phyloP scores from a whole-genome alignment of 75 land plant species.

The Gnetum montanum region DNA sequence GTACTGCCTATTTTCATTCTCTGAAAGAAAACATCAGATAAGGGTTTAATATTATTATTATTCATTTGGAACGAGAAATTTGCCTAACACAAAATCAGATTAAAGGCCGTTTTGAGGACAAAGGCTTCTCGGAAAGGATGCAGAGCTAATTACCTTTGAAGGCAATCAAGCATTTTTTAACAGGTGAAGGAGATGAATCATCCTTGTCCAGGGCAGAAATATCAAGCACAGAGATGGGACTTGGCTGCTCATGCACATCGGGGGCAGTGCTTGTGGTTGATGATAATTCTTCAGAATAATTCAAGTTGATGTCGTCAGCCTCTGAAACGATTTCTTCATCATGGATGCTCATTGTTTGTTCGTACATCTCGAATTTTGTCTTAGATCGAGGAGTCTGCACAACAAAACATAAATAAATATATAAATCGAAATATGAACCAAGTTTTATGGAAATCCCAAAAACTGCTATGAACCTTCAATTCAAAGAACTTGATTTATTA shows the following conservation, averaged over 20 bases:
- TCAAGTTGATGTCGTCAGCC: conserved; percentile 1
- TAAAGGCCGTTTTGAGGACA: neutral
- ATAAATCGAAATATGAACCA: no score
- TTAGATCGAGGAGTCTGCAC: neutral
- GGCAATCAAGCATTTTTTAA: conserved; percentile 16
- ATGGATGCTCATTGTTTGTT: neutral
- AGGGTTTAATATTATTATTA: no score
- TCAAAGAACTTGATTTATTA: no score
- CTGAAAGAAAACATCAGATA: neutral
- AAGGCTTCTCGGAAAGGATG: neutral
- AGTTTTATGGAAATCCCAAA: no score
- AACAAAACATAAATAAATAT: neutral
- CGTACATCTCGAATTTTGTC: neutral
- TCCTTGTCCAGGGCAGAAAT: conserved; percentile 37
- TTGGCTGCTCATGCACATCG: conserved; percentile 47
- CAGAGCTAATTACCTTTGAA: conserved; percentile 30
- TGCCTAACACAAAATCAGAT: no score
- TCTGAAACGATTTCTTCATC: neutral
- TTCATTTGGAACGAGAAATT: no score
- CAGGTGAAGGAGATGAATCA: conserved; percentile 35
- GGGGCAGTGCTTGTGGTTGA: neutral
- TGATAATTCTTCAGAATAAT: conserved; percentile 2
- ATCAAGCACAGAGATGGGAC: conserved; percentile 78
- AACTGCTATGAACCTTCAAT: no score
- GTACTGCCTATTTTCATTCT: neutral